Evolutionary conservation across 208 protist genomes (phyloP).

Genomic region (Entamoeba histolytica): DNA sequence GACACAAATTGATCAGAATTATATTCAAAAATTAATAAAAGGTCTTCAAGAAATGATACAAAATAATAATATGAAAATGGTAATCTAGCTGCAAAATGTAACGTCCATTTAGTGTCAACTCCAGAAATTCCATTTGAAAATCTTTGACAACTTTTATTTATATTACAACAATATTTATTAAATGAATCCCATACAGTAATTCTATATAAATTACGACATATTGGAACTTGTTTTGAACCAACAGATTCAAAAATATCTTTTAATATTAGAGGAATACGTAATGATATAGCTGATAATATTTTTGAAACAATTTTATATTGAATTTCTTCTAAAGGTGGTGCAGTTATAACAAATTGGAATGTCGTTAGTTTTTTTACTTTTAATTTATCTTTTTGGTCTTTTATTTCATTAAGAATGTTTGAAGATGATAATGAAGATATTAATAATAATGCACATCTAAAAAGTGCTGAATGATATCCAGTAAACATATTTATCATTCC

Average conservation of each 20-base stretch:
- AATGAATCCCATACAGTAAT: background rate
- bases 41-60: background rate
- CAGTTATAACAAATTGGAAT: background rate
- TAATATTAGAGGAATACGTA: background rate
- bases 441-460: background rate
- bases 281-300: background rate
- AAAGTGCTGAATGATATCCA: background rate
- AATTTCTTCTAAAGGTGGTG: background rate
- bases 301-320: background rate
- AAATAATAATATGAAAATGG: background rate
- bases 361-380: background rate
- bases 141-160: background rate
- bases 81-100: background rate
- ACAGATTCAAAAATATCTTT: background rate
- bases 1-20: background rate
- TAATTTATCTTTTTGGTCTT: background rate
- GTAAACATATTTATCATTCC: background rate
- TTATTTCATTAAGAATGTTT: background rate
- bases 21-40: background rate
- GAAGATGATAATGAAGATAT: background rate
- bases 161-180: background rate
- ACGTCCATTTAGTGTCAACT: background rate
- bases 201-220: background rate
- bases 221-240: background rate
- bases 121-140: background rate